Percentiles rank a stretch among this genome's conserved stretches.
Evolutionary conservation across 225 moss, liverwort and hornwort species (phyloP).

Genomic region (Bryoerythrophyllum caledonicum): DNA sequence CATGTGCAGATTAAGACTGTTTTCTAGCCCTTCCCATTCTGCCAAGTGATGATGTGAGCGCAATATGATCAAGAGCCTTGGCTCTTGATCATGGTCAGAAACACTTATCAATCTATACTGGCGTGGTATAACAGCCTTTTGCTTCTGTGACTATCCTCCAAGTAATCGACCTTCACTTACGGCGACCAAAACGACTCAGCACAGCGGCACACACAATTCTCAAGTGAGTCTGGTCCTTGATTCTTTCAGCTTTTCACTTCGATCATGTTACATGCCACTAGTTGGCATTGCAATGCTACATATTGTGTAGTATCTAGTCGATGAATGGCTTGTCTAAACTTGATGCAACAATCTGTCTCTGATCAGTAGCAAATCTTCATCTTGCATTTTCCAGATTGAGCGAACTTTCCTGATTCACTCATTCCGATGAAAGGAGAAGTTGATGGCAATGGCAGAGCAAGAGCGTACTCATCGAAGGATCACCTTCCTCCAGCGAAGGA

Average conservation of each 20-base stretch:
- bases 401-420: background rate
- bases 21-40: background rate
- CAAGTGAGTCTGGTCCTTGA: constrained; percentile 6
- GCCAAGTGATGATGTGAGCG: background rate
- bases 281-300: background rate
- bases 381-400: background rate
- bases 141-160: background rate
- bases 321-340: background rate
- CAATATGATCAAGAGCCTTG: background rate
- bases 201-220: background rate
- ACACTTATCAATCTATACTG: background rate
- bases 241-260: background rate
- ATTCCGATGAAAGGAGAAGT: constrained; percentile 30
- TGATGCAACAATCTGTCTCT: background rate
- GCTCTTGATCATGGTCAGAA: background rate
- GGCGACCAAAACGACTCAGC: background rate
- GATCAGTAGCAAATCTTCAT: background rate
- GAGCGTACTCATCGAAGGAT: constrained; percentile 1
- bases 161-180: constrained; percentile 2
- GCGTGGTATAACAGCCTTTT: background rate
- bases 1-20: background rate
- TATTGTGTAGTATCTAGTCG: background rate
- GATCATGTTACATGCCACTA: background rate
- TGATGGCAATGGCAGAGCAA: constrained; percentile 4
- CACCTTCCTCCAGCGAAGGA: background rate